Evolutionary conservation across 495 filamentous ascomycete species (phyloP).

Genomic region (Venustampulla echinocandica): DNA sequence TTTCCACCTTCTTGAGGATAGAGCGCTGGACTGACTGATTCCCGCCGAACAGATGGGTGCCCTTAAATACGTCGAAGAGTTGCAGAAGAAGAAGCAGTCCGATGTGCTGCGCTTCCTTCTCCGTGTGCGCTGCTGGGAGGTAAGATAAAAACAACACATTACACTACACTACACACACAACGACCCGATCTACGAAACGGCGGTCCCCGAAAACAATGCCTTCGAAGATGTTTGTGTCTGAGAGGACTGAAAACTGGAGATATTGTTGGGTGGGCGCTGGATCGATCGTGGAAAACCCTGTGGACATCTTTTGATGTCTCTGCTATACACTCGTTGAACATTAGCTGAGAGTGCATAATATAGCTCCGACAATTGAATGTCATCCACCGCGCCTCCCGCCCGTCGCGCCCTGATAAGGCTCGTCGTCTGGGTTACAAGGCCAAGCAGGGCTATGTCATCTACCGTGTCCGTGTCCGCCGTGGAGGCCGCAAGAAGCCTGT

Average conservation of each 20-base stretch:
- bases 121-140: constrained; percentile 99
- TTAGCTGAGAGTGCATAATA: constrained; percentile 99
- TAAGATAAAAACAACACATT: constrained; percentile 47
- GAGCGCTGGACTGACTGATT: background rate
- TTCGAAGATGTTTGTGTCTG: no score
- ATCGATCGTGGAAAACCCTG: no score
- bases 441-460: constrained; percentile 99
- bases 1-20: background rate
- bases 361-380: constrained; percentile 98
- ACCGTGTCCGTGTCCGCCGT: constrained; percentile 93
- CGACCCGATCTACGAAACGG: background rate
- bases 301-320: constrained; percentile 19
- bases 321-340: constrained; percentile 99
- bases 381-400: constrained; percentile 97
- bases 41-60: constrained; percentile 60
- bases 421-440: constrained; percentile 99
- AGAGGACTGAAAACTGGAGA: constrained; percentile 23
- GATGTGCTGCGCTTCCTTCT: constrained; percentile 98
- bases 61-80: constrained; percentile 99
- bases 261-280: background rate
- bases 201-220: no score
- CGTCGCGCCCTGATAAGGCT: constrained; percentile 98
- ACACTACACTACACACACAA: background rate
- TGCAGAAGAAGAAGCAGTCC: constrained; percentile 99
- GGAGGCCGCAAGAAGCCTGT: constrained; percentile 95